phyloP scores from a whole-genome alignment of 2,329 filamentous ascomycete genomes.

The Exophiala calicioides region DNA sequence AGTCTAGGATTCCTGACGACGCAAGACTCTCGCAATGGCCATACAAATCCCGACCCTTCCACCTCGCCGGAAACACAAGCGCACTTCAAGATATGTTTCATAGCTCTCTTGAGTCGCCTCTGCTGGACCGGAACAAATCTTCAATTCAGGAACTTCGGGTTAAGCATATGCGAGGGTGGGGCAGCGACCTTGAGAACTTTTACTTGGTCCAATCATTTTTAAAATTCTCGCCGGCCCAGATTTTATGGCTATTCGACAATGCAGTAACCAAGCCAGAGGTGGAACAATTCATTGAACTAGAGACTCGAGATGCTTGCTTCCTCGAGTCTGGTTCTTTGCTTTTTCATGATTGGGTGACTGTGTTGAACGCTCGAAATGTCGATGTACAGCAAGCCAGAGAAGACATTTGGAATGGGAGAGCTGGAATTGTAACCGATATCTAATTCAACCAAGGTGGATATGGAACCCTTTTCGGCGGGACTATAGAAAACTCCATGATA shows the following conservation, averaged over 20 bases:
- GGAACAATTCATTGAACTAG: conserved; percentile 51
- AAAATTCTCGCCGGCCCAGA: conserved; percentile 62
- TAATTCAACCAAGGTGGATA: too few relatives aligned
- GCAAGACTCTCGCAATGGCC: conserved; percentile 9
- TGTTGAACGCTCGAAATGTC: conserved; percentile 57
- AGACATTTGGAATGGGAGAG: conserved; percentile 21
- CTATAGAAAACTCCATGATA: too few relatives aligned
- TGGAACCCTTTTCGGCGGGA: too few relatives aligned
- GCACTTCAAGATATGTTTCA: conserved; percentile 24
- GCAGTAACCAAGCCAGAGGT: conserved; percentile 60
- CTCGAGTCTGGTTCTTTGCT: conserved; percentile 65
- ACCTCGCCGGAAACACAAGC: neutral
- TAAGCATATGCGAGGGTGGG: conserved; percentile 59
- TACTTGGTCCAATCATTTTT: conserved; percentile 66
- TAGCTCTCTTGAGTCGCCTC: conserved; percentile 11
- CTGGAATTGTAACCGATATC: conserved; percentile 23
- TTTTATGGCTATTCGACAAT: conserved; percentile 59
- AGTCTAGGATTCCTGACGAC: conserved; percentile 28
- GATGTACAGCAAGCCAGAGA: conserved; percentile 45
- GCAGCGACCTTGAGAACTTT: conserved; percentile 64
- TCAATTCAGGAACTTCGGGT: conserved; percentile 47
- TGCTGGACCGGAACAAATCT: conserved; percentile 20
- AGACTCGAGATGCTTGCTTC: conserved; percentile 59
- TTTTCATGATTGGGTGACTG: conserved; percentile 59
- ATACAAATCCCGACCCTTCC: conserved; percentile 3